These are phyloP conservation scores for Volvox carteri DNA, from an alignment of 163 green algal species.

Conservation along the genomic window DNA sequence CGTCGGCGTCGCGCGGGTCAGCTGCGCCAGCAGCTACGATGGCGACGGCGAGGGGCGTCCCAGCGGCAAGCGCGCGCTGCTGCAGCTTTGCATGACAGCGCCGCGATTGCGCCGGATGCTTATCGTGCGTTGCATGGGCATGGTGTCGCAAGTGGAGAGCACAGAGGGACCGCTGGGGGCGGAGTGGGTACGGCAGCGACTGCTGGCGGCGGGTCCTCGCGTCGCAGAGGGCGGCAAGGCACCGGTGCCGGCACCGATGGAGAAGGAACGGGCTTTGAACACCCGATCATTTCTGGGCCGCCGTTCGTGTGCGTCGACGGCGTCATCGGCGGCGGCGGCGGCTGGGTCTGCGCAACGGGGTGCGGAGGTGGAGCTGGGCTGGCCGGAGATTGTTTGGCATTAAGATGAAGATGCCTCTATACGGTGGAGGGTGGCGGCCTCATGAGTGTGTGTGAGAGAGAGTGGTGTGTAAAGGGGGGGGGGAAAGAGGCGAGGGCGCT, in stretches of 20 bases:
- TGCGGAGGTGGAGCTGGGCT: background rate
- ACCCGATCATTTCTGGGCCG: too few species aligned
- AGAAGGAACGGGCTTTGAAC: too few species aligned
- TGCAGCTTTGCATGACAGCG: constrained; percentile 28
- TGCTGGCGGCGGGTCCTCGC: constrained; percentile 13
- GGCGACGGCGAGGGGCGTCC: background rate
- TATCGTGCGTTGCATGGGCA: constrained; percentile 7
- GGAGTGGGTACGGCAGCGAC: constrained; percentile 35
- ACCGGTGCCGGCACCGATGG: background rate
- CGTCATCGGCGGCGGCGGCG: background rate
- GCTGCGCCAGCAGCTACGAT: background rate
- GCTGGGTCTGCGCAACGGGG: background rate
- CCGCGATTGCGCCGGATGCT: constrained; percentile 2
- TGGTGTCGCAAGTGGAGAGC: background rate
- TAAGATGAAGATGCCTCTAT: too few species aligned
- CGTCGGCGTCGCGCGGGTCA: background rate
- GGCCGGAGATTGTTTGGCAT: constrained; percentile 10
- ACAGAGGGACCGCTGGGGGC: constrained; percentile 17
- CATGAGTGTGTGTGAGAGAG: too few species aligned
- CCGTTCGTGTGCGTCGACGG: background rate
- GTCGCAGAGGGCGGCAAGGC: background rate
- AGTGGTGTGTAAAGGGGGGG: too few species aligned
- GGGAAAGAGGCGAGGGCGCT: too few species aligned
- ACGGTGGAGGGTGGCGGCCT: too few species aligned
- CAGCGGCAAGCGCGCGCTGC: constrained; percentile 9